Evolutionary conservation across 148 eudicot species (phyloP).

Genomic region (Spergularia bocconei): DNA sequence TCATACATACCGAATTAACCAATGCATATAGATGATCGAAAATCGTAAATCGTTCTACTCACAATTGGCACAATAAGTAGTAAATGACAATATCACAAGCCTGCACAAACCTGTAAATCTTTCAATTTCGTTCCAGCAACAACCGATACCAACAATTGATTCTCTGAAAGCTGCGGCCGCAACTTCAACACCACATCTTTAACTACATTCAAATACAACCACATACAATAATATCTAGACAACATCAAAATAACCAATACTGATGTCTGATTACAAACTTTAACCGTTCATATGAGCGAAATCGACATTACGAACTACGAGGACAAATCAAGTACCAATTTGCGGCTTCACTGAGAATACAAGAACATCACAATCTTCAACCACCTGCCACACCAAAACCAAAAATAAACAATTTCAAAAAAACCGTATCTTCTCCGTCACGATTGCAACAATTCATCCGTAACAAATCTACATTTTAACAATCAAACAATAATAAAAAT

Average conservation of each 20-base stretch:
- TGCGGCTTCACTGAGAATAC: slow-evolving; percentile 88
- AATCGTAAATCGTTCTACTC: too few relatives aligned
- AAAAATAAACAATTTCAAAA: background rate
- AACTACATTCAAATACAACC: slow-evolving; percentile 34
- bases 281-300: background rate
- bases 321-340: slow-evolving; percentile 43
- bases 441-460: slow-evolving; percentile 3
- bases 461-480: background rate
- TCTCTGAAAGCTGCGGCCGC: slow-evolving; percentile 59
- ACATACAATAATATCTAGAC: background rate
- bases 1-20: too few relatives aligned
- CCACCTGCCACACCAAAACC: slow-evolving; percentile 49
- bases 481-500: background rate
- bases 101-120: slow-evolving; percentile 66
- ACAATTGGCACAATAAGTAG: too few relatives aligned
- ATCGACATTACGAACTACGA: too few relatives aligned
- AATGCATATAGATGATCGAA: too few relatives aligned
- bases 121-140: slow-evolving; percentile 85
- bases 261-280: background rate
- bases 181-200: slow-evolving; percentile 63
- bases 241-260: background rate
- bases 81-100: too few relatives aligned
- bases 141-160: slow-evolving; percentile 84
- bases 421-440: too few relatives aligned
- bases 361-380: slow-evolving; percentile 69